Evolutionary conservation across 2,329 filamentous ascomycete genomes (phyloP).

Genomic region (Xylaria sp.): DNA sequence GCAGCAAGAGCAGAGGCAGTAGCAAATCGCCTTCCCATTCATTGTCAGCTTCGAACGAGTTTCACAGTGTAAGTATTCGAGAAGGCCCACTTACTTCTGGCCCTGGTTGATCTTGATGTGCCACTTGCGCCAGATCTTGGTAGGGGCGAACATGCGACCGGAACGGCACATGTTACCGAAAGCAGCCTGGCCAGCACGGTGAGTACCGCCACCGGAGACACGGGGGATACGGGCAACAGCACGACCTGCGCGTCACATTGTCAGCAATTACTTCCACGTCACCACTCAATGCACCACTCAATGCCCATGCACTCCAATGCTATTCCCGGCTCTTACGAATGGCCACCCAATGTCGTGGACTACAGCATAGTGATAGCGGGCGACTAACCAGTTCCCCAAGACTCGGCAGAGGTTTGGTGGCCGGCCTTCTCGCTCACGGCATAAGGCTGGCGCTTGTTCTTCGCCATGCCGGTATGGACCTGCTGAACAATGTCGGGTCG

Average conservation of each 20-base stretch:
- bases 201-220: constrained; percentile 99
- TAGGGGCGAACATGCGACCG: constrained; percentile 99
- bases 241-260: constrained; percentile 71
- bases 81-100: constrained; percentile 77
- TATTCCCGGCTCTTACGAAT: neutral
- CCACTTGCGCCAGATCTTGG: constrained; percentile 99
- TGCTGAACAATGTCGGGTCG: constrained; percentile 99
- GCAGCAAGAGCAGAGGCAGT: constrained; percentile 97
- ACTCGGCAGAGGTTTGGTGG: constrained; percentile 99
- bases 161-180: constrained; percentile 99
- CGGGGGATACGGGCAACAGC: constrained; percentile 99
- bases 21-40: constrained; percentile 81
- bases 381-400: constrained; percentile 96
- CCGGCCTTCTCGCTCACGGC: constrained; percentile 99
- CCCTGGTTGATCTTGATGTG: constrained; percentile 99
- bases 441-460: constrained; percentile 99
- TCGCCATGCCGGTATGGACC: constrained; percentile 98
- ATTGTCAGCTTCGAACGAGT: constrained; percentile 35
- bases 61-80: neutral
- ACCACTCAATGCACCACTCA: constrained; percentile 16
- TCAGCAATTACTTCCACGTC: constrained; percentile 36
- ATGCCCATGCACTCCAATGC: constrained; percentile 7
- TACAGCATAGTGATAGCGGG: constrained; percentile 23
- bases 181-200: constrained; percentile 99
- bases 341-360: neutral